Base-by-base conservation (phyloP, 192 early-diverging fungal genomes). In the Phlyctochytrium bullatum region DNA sequence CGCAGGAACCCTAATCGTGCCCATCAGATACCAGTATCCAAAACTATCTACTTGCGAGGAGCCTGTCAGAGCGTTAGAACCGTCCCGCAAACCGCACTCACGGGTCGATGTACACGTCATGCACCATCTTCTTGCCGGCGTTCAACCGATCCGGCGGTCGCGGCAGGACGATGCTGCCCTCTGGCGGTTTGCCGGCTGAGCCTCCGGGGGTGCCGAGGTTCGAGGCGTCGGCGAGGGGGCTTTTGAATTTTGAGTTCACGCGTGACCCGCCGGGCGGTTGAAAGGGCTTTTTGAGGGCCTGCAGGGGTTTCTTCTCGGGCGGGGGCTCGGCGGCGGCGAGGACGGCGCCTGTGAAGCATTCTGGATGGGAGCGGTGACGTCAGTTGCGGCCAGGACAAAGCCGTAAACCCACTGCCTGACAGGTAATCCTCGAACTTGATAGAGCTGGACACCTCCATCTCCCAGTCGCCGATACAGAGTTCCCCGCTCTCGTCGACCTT, bases 1-100 rank as follows among this genome's bases (percentile, higher is more conserved):
- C 98, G 88, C 65, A 99, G 72, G 32, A 93, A 86, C 61, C 85
- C 85, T 0, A 1, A 87, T 74, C 2, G 96, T 95, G 73, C 98
- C 96, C 0, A 89, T 73, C 51, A 80, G 40, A 47, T 14, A 47
- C 6, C 6, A 47, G 40, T 6, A 6, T 47, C 40, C 6, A 14
- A 6, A 20, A 47, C 20, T 47, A 47, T 20, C 20, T 20, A 47
- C 40, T 47, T 47, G 40, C 40, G 40, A 47, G 40, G 20, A 47
- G 10, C 6, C 40, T 47, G 6, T 6, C 6, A 47, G 40, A 47
- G 20, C n/a, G 40, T 47, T 47, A 47, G 20, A 47, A 14, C 20
- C 20, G 40, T 6, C 6, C 10, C 10, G 20, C 20, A 20, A 47
- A 14, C 10, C 20, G 6, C 10, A 47, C 40, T 47, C 20, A 47